A percentile compares a stretch with the other conserved stretches of the same genome.
phyloP scores from a whole-genome alignment of 371 early-diverging fungal species.

The Caulochytrium protostelioides region DNA sequence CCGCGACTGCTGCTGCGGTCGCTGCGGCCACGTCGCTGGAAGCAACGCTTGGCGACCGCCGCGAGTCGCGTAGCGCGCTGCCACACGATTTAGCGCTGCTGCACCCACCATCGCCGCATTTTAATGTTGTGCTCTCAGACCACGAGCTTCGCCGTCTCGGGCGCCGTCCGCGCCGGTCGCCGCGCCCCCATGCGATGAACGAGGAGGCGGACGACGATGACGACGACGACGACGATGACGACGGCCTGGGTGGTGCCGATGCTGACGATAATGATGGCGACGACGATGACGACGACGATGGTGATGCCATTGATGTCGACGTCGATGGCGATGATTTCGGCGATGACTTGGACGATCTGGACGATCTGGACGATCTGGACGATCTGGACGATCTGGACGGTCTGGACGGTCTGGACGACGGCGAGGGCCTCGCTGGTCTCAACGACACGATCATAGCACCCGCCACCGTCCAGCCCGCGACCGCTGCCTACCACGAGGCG shows the following conservation, averaged over 20 bases:
- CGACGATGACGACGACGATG: conserved; percentile 7
- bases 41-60: too few relatives aligned
- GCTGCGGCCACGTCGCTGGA: too few relatives aligned
- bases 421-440: background rate
- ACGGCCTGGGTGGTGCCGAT: conserved; percentile 3
- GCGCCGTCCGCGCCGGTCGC: too few relatives aligned
- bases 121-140: too few relatives aligned
- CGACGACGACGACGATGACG: conserved; percentile 9
- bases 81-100: too few relatives aligned
- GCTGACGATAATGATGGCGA: conserved; percentile 7
- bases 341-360: conserved; percentile 1
- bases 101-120: too few relatives aligned
- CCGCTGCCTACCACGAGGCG: background rate
- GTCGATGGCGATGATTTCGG: conserved; percentile 2
- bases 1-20: too few relatives aligned
- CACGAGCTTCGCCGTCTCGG: too few relatives aligned
- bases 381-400: too few relatives aligned
- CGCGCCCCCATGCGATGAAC: background rate
- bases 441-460: conserved; percentile 1
- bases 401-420: background rate
- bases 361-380: too few relatives aligned
- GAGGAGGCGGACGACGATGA: conserved; percentile 6
- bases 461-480: background rate
- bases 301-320: background rate
- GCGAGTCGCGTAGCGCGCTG: too few relatives aligned